Evolutionary conservation across 768 basidiomycete species (phyloP).

Genomic region (Boletales sp.): DNA sequence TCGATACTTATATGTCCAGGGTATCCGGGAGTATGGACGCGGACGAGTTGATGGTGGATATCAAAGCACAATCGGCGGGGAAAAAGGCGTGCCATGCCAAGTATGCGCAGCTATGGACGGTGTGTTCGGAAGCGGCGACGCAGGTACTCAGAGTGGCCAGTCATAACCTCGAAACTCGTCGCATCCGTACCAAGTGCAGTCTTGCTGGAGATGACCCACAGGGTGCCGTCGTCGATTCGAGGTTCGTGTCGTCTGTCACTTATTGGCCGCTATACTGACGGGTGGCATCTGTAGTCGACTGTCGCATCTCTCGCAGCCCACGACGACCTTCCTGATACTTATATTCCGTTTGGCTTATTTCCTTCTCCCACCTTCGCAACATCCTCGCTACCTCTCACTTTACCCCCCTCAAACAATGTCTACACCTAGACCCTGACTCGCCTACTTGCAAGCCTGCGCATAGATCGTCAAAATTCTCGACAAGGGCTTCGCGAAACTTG

Average conservation of each 20-base stretch:
- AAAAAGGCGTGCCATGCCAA: slow-evolving; percentile 64
- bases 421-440: slow-evolving; percentile 92
- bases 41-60: slow-evolving; percentile 54
- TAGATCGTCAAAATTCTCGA: slow-evolving; percentile 76
- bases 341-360: slow-evolving; percentile 82
- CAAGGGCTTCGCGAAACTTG: slow-evolving; percentile 64
- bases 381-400: slow-evolving; percentile 44
- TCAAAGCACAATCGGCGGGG: slow-evolving; percentile 55
- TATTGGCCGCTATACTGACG: slow-evolving; percentile 1
- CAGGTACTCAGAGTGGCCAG: slow-evolving; percentile 68
- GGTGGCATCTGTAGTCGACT: slow-evolving; percentile 53
- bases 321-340: slow-evolving; percentile 58
- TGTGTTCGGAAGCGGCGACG: slow-evolving; percentile 74
- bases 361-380: slow-evolving; percentile 60
- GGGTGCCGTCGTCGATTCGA: slow-evolving; percentile 79
- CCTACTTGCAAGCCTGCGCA: slow-evolving; percentile 74
- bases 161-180: slow-evolving; percentile 63
- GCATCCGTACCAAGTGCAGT: slow-evolving; percentile 73
- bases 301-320: slow-evolving; percentile 68
- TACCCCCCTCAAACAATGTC: slow-evolving; percentile 83
- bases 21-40: slow-evolving; percentile 43
- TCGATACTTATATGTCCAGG: slow-evolving; percentile 56
- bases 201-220: slow-evolving; percentile 79
- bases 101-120: slow-evolving; percentile 68
- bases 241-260: slow-evolving; percentile 39